Base-by-base conservation (phyloP, 164 flowering plant genomes). In the Echeveria elegans region DNA sequence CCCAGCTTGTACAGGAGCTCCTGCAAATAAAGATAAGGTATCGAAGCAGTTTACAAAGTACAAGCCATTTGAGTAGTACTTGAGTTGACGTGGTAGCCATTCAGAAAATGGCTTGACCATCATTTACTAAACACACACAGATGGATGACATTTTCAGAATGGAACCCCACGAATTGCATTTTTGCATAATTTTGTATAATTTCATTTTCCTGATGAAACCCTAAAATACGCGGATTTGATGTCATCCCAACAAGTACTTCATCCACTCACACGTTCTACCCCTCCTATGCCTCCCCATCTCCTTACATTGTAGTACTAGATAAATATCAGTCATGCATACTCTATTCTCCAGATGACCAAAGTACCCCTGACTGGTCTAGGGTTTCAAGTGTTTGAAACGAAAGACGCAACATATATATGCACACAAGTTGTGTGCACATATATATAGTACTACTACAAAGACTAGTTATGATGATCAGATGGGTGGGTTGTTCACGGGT, bases 181-280 rank as follows among this genome's bases (percentile, higher is more conserved):
- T 34, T 34, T 34, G 37, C 7, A 34, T n/a, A n/a, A n/a, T n/a
- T 34, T 34, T 34, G 37, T 34, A 3, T 34, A 3, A 34, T 34
- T 34, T 34, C n/a, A n/a, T n/a, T 34, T 7, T 34, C 37, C 7
- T 34, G 37, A 34, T 34, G 37, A 34, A 34, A 34, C 37, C 37
- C 37, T 34, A 34, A 34, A 34, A 3, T 7, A 34, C 37, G 37
- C 37, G 37, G 37, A 34, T 34, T 34, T 34, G 61, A 56, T 56
- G 61, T 56, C 61, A 56, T 56, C 30, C 61, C 61, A 26, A 56
- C 61, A 26, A 26, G 61, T 56, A 56, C 61, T 56, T 9, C 32
- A 11, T 43, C 61, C 61, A 28, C 61, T 56, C 61, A 56, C 61
- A 56, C 61, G 61, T 56, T 56, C 61, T 52, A 12, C 19, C 32